phyloP scores from a whole-genome alignment of 164 flowering plant genomes.

The Protea cynaroides region DNA sequence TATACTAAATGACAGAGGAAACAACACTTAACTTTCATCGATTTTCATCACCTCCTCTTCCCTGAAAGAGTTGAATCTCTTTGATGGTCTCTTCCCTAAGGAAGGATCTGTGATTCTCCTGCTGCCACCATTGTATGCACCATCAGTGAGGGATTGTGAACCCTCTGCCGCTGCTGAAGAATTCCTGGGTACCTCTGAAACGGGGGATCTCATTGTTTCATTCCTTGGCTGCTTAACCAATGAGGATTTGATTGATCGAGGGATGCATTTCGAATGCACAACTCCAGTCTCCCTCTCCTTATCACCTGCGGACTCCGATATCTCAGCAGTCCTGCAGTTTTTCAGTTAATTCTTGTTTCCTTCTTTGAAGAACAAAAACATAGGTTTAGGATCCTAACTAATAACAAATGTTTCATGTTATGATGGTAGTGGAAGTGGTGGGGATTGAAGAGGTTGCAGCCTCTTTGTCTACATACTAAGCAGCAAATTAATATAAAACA shows the following conservation, averaged over 20 bases:
- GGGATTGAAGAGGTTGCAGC: too few relatives aligned
- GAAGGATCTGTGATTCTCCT: slow-evolving; percentile 47
- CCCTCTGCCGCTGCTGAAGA: slow-evolving; percentile 46
- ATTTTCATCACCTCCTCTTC: slow-evolving; percentile 66
- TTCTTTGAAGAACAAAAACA: not conserved
- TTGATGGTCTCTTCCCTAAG: slow-evolving; percentile 33
- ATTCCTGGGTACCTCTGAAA: slow-evolving; percentile 58
- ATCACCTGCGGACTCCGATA: slow-evolving; percentile 35
- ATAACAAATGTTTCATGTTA: too few relatives aligned
- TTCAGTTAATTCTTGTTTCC: not conserved
- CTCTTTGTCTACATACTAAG: too few relatives aligned
- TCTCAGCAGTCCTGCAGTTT: slow-evolving; percentile 44
- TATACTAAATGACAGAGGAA: not conserved
- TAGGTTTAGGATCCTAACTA: not conserved
- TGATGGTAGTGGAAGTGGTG: too few relatives aligned
- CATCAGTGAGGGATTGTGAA: slow-evolving; percentile 19
- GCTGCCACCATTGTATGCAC: slow-evolving; percentile 42
- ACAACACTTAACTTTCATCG: slow-evolving; percentile 85
- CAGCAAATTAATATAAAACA: too few relatives aligned
- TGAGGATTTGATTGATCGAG: slow-evolving; percentile 58
- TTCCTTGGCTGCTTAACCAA: slow-evolving; percentile 53
- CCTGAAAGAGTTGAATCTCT: slow-evolving; percentile 42
- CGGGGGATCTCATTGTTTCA: slow-evolving; percentile 73
- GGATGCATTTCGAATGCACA: slow-evolving; percentile 69
- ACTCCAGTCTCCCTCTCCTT: slow-evolving; percentile 40